phyloP scores from a whole-genome alignment of 257 asterid genomes.

The Avicennia marina region DNA sequence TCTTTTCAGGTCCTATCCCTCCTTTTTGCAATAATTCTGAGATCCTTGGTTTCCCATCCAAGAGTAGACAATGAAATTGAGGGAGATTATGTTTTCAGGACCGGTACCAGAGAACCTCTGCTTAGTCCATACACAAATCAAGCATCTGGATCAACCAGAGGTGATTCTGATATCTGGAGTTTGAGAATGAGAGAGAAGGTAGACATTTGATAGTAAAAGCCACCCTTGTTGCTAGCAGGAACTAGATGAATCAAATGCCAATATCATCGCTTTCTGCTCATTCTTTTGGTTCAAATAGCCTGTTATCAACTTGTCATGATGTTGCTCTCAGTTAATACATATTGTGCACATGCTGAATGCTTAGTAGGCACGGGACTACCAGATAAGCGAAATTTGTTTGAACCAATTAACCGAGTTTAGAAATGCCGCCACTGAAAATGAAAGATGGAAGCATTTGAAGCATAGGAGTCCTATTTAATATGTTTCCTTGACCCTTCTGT shows the following conservation, averaged over 20 bases:
- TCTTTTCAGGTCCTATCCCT: slow-evolving; percentile 57
- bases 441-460: too few relatives aligned
- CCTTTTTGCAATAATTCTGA: slow-evolving; percentile 52
- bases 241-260: slow-evolving; percentile 6
- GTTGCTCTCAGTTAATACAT: too few relatives aligned
- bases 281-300: too few relatives aligned
- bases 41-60: slow-evolving; percentile 54
- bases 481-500: too few relatives aligned
- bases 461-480: too few relatives aligned
- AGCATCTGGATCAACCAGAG: slow-evolving; percentile 41
- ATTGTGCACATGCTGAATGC: too few relatives aligned
- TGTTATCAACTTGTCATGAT: too few relatives aligned
- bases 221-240: background rate
- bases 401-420: too few relatives aligned
- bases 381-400: too few relatives aligned
- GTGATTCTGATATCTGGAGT: slow-evolving; percentile 77
- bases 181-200: slow-evolving; percentile 84
- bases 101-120: slow-evolving; percentile 57
- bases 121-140: slow-evolving; percentile 42
- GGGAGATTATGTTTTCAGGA: slow-evolving; percentile 39
- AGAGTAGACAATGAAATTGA: slow-evolving; percentile 53
- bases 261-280: background rate
- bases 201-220: slow-evolving; percentile 10
- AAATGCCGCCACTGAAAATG: too few relatives aligned
- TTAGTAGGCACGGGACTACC: too few relatives aligned